These are phyloP conservation scores for Candida pseudoviswanathii DNA, from an alignment of 1,139 yeast species.

Conservation along the genomic window DNA sequence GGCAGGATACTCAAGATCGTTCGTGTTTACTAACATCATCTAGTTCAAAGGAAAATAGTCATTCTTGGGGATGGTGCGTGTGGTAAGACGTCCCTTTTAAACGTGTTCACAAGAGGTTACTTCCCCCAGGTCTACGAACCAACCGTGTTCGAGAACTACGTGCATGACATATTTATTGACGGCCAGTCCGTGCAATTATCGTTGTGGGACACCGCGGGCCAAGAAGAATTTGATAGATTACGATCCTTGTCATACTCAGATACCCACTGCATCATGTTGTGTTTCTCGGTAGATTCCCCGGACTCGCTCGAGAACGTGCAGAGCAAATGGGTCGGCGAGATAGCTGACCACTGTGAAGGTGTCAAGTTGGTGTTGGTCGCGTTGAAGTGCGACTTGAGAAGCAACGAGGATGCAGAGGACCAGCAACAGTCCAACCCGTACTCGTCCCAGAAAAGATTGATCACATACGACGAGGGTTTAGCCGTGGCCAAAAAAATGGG, in stretches of 20 bases:
- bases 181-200: conserved; percentile 91
- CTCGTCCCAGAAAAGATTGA: conserved; percentile 53
- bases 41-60: conserved; percentile 86
- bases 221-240: conserved; percentile 82
- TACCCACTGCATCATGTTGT: conserved; percentile 95
- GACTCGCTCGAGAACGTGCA: conserved; percentile 95
- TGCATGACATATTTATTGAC: conserved; percentile 95
- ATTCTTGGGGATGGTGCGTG: conserved; percentile 97
- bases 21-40: conserved; percentile 6
- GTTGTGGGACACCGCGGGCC: conserved; percentile 99
- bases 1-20: too few species aligned
- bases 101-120: conserved; percentile 95
- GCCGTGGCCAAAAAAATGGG: conserved; percentile 81
- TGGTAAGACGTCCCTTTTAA: conserved; percentile 59
- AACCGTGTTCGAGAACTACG: conserved; percentile 95
- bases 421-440: conserved; percentile 33
- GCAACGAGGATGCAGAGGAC: conserved; percentile 38
- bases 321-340: conserved; percentile 94
- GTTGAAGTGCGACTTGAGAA: conserved; percentile 88
- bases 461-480: conserved; percentile 43
- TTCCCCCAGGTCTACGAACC: conserved; percentile 99
- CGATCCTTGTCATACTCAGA: conserved; percentile 69
- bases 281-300: conserved; percentile 91
- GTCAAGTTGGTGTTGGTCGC: conserved; percentile 94
- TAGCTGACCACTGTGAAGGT: conserved; percentile 95